Base-by-base conservation (phyloP, 2,329 filamentous ascomycete species). In the Hypoxylon sp. region DNA sequence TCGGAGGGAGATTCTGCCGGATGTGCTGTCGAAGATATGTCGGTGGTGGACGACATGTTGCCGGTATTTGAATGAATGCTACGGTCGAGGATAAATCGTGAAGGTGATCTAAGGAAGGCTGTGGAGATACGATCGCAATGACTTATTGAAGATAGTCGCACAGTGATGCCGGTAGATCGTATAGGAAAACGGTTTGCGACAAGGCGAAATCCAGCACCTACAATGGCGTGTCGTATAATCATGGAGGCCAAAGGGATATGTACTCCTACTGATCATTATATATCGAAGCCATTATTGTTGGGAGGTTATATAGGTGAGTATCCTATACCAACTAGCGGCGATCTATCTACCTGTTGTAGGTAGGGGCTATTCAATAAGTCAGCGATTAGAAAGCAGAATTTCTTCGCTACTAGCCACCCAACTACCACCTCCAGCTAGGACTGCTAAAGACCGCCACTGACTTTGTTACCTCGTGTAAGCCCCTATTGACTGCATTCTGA, bases 361-460 rank as follows among this genome's bases (percentile, higher is more conserved):
- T 22, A 47, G 44, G 44, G 17, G 22, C 22, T 60, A 31, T 61
- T 47, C 19, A 53, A 65, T 74, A 70, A 72, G 73, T 75, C 67
- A 75, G 73, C 72, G 26, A 74, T 75, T 75, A 66, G 55, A 72
- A 74, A 75, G 67, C 72, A 71, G 35, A 37, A 47, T 5, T 58
- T 22, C 13, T 51, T 31, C 37, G 10, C 53, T 33, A 29, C 17
- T 60, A 29, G 39, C 37, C n/a, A 42, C 13, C 35, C 9, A 1
- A 22, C 19, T 22, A 22, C 19, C n/a, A n/a, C n/a, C n/a, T n/a
- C 19, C 19, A 22, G 1, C 19, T 22, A 3, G 35, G 35, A 37
- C 3, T 42, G 37, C 39, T 22, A n/a, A 17, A 47, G 14, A 33
- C 24, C 47, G 26, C 47, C 47, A 44, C 39, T 44, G 39, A 44